Evolutionary conservation across 108 stramenopile genomes (phyloP), one percentile per base, ranked within the genome.

Genomic region (Cyclostephanos invisitatus): DNA sequence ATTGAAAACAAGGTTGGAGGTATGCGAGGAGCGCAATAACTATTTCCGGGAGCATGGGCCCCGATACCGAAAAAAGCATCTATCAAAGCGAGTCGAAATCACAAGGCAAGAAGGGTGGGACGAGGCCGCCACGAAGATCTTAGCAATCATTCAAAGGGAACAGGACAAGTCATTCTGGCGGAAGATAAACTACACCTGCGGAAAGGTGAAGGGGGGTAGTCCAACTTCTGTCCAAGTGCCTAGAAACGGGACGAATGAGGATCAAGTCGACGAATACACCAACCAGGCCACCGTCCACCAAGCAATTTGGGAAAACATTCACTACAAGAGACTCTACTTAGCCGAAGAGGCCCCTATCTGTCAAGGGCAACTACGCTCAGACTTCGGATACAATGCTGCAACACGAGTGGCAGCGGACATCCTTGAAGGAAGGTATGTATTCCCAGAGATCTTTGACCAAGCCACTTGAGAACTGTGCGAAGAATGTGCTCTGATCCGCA

Each of bases 301-400:
- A 0, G 35, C 58, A 5, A 59, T 59, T 2, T 59, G 29, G 29
- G 0, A 9, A 5, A 44, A 70, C 7, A 61, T 70, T 1, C 59
- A 70, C 44, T n/a, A 47, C 27, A 42, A 70, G 18, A 1, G 12
- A 29, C 35, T 70, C 18, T 48, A 48, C 15, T 7, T 70, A 6
- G 59, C 69, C 2, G 48, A 70, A 59, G 46, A 61, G 14, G 69
- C 69, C 17, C 68, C 56, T 0, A 58, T 68, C 20, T 68, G 68
- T 38, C 37, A 58, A 21, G 68, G 56, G 2, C 10, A 40, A 0
- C 42, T 70, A 1, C 36, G 38, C 0, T 9, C 4, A 38, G 56
- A 69, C 22, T 53, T 69, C 40, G 68, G 68, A 1, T 58, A 69
- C 25, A 59, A 56, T 40, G 59, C 44, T 0, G 46, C 18, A 1